Evolutionary conservation across 2,329 filamentous ascomycete species (phyloP), one percentile per base, ranked within the genome.

Genomic region (Aspergillus pseudoterreus): DNA sequence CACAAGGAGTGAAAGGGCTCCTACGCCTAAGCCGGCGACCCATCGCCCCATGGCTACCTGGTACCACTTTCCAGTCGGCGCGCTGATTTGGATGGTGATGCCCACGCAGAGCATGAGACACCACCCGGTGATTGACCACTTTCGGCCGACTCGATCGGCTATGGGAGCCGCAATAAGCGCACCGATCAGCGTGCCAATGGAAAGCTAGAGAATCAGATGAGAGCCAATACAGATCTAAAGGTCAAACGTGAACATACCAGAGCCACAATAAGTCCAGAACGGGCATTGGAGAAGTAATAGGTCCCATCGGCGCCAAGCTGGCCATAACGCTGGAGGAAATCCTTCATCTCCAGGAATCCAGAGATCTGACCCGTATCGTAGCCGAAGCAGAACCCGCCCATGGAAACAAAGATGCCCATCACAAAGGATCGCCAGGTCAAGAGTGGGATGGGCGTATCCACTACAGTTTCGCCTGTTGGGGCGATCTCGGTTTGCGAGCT

Each of bases 341-440:
- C 57, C 0, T 62, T 12, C 72, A 75, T 75, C 22, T 66, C 68
- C 11, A 75, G 57, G 48, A 76, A 71, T 2, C 73, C 72, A 0
- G 70, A 73, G 38, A 75, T 75, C 51, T 75, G 72, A 55, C 73
- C 71, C 4, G 73, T 74, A 48, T 75, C 70, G 43, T 72, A 73
- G 6, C 71, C 71, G 43, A 72, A 73, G 6, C 72, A 65, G 46
- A 75, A 70, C 1, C 73, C 73, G n/a, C 73, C 73, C 70, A 75
- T 75, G 1, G 73, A 75, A 24, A 75, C 68, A n/a, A 75, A 67
- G 9, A 70, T 45, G 5, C 67, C 68, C 68, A 73, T 68, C 27
- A 63, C 36, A 45, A 69, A 61, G 1, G 68, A 66, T 8, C 61
- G 58, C 60, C 61, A 63, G 41, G 69, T 72, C 24, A 72, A 43